A percentile compares a stretch with the other conserved stretches of the same genome.
Conservation (phyloP, 768 basidiomycete genomes). For the Boletellus ananas region DNA sequence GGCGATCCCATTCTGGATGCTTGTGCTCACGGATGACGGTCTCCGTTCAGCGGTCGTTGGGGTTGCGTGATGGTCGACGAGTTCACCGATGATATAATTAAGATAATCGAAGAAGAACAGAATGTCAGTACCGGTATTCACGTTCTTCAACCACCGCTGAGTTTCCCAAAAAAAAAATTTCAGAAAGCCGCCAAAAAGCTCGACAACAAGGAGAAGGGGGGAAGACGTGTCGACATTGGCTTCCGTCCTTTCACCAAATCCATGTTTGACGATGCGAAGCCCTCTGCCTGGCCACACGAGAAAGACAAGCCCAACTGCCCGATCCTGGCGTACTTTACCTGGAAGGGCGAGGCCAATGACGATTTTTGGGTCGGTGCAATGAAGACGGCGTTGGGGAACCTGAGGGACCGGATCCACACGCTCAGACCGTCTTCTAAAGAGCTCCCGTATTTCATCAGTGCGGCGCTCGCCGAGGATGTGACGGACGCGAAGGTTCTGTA, state of each 20-base stretch:
- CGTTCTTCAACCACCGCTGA: neutral
- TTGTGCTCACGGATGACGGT: neutral
- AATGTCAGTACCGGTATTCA: neutral
- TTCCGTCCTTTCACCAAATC: slow-evolving; percentile 12
- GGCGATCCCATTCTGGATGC: neutral
- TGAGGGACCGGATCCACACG: neutral
- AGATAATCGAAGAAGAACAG: neutral
- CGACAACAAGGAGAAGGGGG: neutral
- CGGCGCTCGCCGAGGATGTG: slow-evolving; percentile 5
- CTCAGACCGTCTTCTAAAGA: neutral
- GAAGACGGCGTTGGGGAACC: neutral
- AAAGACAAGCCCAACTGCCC: slow-evolving; percentile 11
- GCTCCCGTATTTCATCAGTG: slow-evolving; percentile 11
- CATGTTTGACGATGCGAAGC: slow-evolving; percentile 9
- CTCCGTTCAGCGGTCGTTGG: slow-evolving; percentile 5
- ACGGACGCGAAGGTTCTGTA: slow-evolving; percentile 1
- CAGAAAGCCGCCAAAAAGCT: slow-evolving; percentile 2
- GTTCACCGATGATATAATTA: slow-evolving; percentile 3
- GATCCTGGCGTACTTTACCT: slow-evolving; percentile 6
- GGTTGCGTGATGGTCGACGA: slow-evolving; percentile 9
- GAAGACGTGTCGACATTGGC: neutral
- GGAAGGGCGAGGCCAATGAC: slow-evolving; percentile 16
- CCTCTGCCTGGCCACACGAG: slow-evolving; percentile 17
- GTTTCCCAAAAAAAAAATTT: too few species aligned
- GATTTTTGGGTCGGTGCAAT: slow-evolving; percentile 9